phyloP scores from a whole-genome alignment of 345 rosid species.

The Isatis tinctoria region DNA sequence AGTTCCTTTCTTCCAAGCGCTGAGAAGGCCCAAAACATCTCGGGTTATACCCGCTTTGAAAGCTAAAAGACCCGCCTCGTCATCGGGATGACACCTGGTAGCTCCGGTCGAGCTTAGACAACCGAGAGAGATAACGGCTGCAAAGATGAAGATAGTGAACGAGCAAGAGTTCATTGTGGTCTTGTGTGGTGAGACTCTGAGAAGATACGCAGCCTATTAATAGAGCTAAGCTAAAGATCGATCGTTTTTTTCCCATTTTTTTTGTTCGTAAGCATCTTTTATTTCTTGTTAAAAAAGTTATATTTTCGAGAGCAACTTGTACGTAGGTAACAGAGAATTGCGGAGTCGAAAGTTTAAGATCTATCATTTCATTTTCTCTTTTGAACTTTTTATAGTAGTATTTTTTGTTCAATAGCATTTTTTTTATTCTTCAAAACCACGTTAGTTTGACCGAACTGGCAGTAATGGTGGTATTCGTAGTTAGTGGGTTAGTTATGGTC shows the following conservation, averaged over 20 bases:
- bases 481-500: too few relatives aligned
- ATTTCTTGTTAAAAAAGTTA: not conserved
- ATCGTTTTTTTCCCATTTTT: not conserved
- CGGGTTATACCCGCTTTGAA: slow-evolving; percentile 68
- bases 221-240: not conserved
- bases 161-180: not conserved
- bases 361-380: too few relatives aligned
- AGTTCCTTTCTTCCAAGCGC: not conserved
- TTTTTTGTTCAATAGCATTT: too few relatives aligned
- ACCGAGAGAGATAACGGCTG: slow-evolving; percentile 6
- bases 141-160: slow-evolving; percentile 9
- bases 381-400: too few relatives aligned
- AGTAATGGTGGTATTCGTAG: not conserved
- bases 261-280: not conserved
- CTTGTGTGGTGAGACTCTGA: not conserved
- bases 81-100: not conserved
- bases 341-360: too few relatives aligned
- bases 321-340: too few relatives aligned
- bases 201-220: not conserved
- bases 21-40: slow-evolving; percentile 62
- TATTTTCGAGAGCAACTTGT: too few relatives aligned
- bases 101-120: slow-evolving; percentile 18
- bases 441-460: too few relatives aligned
- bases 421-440: too few relatives aligned
- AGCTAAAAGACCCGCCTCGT: slow-evolving; percentile 55